Evolutionary conservation across 2,329 filamentous ascomycete species (phyloP), one percentile per base, ranked within the genome.

Genomic region (Hypomyces perniciosus): DNA sequence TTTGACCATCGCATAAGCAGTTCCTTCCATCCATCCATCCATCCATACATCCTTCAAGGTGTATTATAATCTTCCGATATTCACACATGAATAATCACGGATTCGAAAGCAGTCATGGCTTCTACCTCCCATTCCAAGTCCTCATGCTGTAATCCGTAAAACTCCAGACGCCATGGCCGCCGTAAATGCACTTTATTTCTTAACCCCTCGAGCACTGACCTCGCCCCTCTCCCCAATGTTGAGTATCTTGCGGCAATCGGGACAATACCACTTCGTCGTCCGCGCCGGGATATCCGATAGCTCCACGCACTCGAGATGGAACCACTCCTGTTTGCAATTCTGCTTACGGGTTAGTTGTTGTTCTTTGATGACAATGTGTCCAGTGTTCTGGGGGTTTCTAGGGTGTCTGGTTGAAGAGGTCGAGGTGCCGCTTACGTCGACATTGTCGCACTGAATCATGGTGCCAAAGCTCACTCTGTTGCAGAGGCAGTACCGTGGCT

Each of bases 201-300:
- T 77, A 8, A 81, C 68, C 5, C 78, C 78, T 52, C 80, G 68
- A n/a, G 79, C 79, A 53, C 68, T 84, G 8, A 84, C 78, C 61
- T 84, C 80, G 3, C 81, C 81, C 65, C 75, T 80, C 67, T 82
- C 79, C 5, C 81, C 81, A 58, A 84, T 81, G 44, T 81, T 80
- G 31, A 85, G 68, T 30, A 77, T 69, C 54, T 80, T 77, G 38
- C 84, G 74, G 62, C 88, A 93, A 45, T 89, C 83, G 1, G 86
- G 86, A 66, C 88, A 93, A 61, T 90, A 93, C 88, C 88, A 93
- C 67, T 90, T 90, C 2, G 84, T 84, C 31, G 85, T 86, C 13
- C 86, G 76, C 2, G 83, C 79, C 8, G 88, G 87, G 53, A 87
- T 80, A 27, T 83, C 76, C 8, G 76, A 73, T 33, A 93, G 72